Percentiles rank a stretch among this genome's conserved stretches.
phyloP scores from a whole-genome alignment of 768 basidiomycete species.

The Podaxis sp. region DNA sequence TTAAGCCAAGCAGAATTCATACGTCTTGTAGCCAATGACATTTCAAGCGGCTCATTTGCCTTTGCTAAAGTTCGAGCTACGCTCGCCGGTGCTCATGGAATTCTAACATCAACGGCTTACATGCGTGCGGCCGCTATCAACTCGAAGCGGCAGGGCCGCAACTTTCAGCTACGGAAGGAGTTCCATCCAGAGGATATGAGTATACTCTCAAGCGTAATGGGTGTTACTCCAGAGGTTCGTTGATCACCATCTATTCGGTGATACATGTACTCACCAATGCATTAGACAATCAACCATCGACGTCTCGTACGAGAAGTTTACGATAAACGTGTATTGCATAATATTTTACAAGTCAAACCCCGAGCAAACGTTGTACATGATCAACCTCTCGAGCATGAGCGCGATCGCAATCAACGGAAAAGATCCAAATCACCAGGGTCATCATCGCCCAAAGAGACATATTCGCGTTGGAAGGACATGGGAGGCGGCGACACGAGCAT shows the following conservation, averaged over 20 bases:
- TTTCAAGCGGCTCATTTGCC: conserved; percentile 83
- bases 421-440: background rate
- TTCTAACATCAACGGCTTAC: conserved; percentile 74
- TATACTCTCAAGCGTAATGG: conserved; percentile 75
- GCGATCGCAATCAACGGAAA: background rate
- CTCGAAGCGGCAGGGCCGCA: conserved; percentile 48
- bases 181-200: conserved; percentile 64
- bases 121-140: conserved; percentile 57
- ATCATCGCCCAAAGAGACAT: background rate
- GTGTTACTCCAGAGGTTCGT: conserved; percentile 76
- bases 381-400: background rate
- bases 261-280: background rate
- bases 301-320: conserved; percentile 67
- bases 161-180: conserved; percentile 35
- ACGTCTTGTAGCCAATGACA: conserved; percentile 72
- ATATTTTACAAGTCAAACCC: conserved; percentile 44
- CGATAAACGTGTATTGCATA: conserved; percentile 53
- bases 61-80: conserved; percentile 79
- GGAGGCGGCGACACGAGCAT: conserved; percentile 4
- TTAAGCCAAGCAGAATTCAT: conserved; percentile 3
- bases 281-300: conserved; percentile 72
- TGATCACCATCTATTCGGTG: background rate
- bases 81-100: conserved; percentile 75
- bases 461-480: conserved; percentile 7
- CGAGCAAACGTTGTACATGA: conserved; percentile 14